Evolutionary conservation across 2,329 filamentous ascomycete species (phyloP), one percentile per base, ranked within the genome.

Genomic region (Scedosporium apiospermum): DNA sequence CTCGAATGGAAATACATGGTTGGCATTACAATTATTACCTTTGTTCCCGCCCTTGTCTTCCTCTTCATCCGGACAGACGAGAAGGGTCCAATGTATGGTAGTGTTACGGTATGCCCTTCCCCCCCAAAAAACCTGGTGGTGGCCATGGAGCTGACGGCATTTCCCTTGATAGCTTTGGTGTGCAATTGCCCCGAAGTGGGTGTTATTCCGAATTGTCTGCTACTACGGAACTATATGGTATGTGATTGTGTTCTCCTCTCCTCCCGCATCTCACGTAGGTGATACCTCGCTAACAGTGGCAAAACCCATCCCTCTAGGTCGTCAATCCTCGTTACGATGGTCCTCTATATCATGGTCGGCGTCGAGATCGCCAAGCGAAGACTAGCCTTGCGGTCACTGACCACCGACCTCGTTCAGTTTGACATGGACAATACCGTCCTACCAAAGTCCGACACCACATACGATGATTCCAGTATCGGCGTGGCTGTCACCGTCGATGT

Each of bases 191-290:
- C 58, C 58, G 23, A 60, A 60, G 23, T 60, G 58, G 58, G 58
- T 60, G 18, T 18, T 60, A 6, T 46, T 60, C 21, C 38, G 58
- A 16, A 60, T 60, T 18, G 41, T 60, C 5, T 30, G 26, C 21
- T 60, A 60, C 21, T 60, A 60, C 38, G 58, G 21, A 16, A 60
- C 58, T 4, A 60, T 60, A 26, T 60, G 58, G 58, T 60, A 49
- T n/a, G 58, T 7, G 3, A 21, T 41, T 16, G 2, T 26, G 6
- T 7, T 41, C 23, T 23, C 10, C 18, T 60, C 41, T n/a, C 41
- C 5, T 49, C 6, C 38, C n/a, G 2, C 57, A 16, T 41, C 6
- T 30, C 57, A 3, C 6, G 3, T 1, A 6, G 23, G 53, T 38
- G 34, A 12, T 12, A 4, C 10, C 34, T 9, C 18, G 44, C 16